These are phyloP conservation scores for Dactylellina sp. DNA, from an alignment of 2,329 filamentous ascomycete genomes.

Conservation along the genomic window DNA sequence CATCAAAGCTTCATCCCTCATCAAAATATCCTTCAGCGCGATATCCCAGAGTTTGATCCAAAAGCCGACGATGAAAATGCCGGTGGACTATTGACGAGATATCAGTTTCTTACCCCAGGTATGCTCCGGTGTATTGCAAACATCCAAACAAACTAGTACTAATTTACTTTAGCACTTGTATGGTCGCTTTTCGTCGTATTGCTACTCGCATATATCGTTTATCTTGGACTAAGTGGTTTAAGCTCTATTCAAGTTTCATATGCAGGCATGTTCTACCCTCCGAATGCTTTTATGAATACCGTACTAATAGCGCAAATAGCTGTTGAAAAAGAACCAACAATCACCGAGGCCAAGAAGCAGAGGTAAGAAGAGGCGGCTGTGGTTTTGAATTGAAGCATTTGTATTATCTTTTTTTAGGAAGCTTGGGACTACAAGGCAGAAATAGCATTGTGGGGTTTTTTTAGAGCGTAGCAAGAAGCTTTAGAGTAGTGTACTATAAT, in stretches of 20 bases:
- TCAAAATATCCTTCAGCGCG: conserved; percentile 39
- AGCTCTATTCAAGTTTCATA: conserved; percentile 52
- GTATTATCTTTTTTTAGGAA: conserved; percentile 28
- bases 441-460: conserved; percentile 38
- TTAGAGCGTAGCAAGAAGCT: conserved; percentile 37
- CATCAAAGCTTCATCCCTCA: conserved; percentile 36
- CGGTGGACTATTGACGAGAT: conserved; percentile 81
- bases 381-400: neutral
- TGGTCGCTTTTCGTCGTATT: conserved; percentile 18
- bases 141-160: neutral
- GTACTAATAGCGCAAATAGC: conserved; percentile 22
- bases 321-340: conserved; percentile 70
- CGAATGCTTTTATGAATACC: neutral
- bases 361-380: conserved; percentile 67
- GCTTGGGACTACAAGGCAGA: conserved; percentile 30
- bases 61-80: conserved; percentile 21
- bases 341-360: conserved; percentile 38
- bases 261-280: conserved; percentile 40
- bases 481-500: conserved; percentile 41
- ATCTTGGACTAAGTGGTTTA: conserved; percentile 27
- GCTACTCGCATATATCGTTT: conserved; percentile 28
- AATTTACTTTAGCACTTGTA: conserved; percentile 14
- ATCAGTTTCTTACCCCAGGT: conserved; percentile 91
- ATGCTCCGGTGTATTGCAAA: conserved; percentile 65
- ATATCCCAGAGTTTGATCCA: conserved; percentile 2